Base-by-base conservation (phyloP, 208 protist species). In the Trypanosoma rangeli region DNA sequence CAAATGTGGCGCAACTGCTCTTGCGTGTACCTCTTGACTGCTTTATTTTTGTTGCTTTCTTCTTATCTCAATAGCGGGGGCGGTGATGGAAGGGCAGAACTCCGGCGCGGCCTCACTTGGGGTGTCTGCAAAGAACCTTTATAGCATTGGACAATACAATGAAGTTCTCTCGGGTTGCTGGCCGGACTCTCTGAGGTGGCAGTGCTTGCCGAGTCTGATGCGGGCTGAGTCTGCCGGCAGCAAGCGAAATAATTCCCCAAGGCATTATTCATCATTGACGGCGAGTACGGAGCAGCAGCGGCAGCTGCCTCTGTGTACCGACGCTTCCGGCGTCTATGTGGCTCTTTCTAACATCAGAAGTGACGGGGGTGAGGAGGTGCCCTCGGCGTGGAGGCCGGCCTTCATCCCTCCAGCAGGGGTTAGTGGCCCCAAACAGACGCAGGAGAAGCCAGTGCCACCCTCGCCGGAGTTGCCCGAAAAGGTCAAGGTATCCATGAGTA, bases 191-290 rank as follows among this genome's bases (percentile, higher is more conserved):
- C 18, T 28, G 54, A 53, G 33, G 54, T 54, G 65, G n/a, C 55
- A 55, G 3, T 70, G 53, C 16, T 20, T 70, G 24, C 65, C 65
- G n/a, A 70, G 39, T 29, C 26, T 68, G 5, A 48, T 68, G 64
- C 64, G 26, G 18, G 50, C 5, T 18, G 10, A 42, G 16, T 22
- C 49, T 12, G 9, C 18, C 9, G 31, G 16, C 22, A 31, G 39
- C 29, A 42, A 42, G 12, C 7, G 29, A 18, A 46, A 13, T 20
- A 28, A 49, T 18, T 16, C n/a, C 33, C 15, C 31, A n/a, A 1
- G 29, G 2, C 49, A 56, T 13, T 4, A 31, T 20, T 24, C 16
- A 15, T 24, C 24, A 33, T 18, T 48, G 61, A 37, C 26, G 26
- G 18, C 42, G 13, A 55, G 13, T n/a, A 46, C 18, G n/a, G 22